Evolutionary conservation across 2,329 filamentous ascomycete species (phyloP), one percentile per base, ranked within the genome.

Genomic region (Annulohypoxylon truncatum): DNA sequence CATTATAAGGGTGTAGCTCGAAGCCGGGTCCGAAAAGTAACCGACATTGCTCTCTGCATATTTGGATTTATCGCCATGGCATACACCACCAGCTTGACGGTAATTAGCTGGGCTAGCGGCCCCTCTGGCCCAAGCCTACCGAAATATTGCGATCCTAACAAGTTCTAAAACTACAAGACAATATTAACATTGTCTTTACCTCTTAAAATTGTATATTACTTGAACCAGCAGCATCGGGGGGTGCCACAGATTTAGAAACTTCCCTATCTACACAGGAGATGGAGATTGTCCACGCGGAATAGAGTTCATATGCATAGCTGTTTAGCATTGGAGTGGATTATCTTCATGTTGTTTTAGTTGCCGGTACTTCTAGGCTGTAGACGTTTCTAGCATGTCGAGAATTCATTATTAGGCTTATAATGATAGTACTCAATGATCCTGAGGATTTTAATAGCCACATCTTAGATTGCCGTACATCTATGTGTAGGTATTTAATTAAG

Each of bases 11-110:
- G 89, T 10, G 91, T 97, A 26, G 92, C 94, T 0, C 89, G 84
- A 62, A 92, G 83, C 56, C 84, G 80, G 44, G 83, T 88, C 69
- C 91, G 93, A 79, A 91, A 88, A 68, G 79, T 86, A 12, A 84
- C 90, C 4, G 95, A 99, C 73, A 83, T 97, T 40, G 71, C 83
- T 0, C 88, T 99, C 33, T 91, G 93, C 73, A 82, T 94, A 61
- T 93, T 98, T 74, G 96, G 96, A 6, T 81, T 94, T 56, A 79
- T 94, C 15, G 93, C 93, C 72, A 99, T 98, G 92, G 87, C 87
- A 4, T 99, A 99, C 79, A 97, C 96, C 0, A 98, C 96, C 0
- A 84, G 86, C 33, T 82, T 98, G 73, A 99, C 96, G 0, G 82
- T 97, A 50, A 86, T 90, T 76, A 96, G 92, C 79, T 99, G 96